Base-by-base conservation (phyloP, 768 basidiomycete genomes). In the Rhodotorula diobovata region DNA sequence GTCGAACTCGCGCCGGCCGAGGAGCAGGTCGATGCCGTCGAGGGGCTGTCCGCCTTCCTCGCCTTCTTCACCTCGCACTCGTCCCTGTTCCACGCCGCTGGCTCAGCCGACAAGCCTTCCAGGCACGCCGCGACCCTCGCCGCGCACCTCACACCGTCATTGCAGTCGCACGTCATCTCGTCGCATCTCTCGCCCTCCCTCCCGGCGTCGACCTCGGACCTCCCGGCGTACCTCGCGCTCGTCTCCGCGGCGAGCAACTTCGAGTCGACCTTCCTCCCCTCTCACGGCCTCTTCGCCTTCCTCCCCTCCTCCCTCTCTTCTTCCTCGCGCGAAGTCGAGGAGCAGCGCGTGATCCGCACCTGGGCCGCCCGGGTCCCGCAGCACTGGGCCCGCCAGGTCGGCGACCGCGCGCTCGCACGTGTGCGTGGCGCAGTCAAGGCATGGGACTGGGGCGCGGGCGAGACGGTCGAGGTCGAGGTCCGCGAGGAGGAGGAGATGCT, bases 401-500 rank as follows among this genome's bases (percentile, higher is more conserved):
- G 68, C 21, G 72, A 74, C 18, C 21, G 32, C 1, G 68, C 72
- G 20, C 58, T 74, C 37, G 61, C 68, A 21, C 63, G 62, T 14
- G 66, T 70, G 6, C 66, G 72, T 28, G 46, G n/a, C 25, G 56
- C 59, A 6, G 66, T 74, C 45, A 55, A 67, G 66, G 16, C 32
- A 35, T 67, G 66, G 58, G 72, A 70, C 62, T 74, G 72, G 72
- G 68, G 55, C 23, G 61, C 43, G 25, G 68, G 68, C 15, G 72
- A 74, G 54, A 50, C 45, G 45, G 68, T 74, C 51, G 68, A 74
- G 30, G 68, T 70, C 12, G 56, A 74, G 16, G 72, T 74, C 25
- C 25, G 45, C 20, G 70, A 71, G 56, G 70, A 71, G 55, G 70
- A 71, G 30, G 70, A 71, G 61, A 71, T 71, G 70, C 56, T 67